Evolutionary conservation across 2,329 filamentous ascomycete genomes (phyloP).

Genomic region (Penicillium hesseltinei): DNA sequence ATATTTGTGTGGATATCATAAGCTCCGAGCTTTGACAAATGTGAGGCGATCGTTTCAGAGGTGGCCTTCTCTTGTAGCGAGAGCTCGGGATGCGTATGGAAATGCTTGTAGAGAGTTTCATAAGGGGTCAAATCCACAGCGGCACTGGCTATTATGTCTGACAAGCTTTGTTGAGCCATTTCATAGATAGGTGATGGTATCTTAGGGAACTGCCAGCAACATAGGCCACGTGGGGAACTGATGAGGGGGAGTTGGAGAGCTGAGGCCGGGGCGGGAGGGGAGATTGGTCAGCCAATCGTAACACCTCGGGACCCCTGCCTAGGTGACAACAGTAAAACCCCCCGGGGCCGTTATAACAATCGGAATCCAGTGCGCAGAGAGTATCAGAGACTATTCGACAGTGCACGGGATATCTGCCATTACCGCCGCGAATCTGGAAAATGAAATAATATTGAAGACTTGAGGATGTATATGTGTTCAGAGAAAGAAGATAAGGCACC

Average conservation of each 20-base stretch:
- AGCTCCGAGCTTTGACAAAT: conserved; percentile 37
- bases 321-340: too few species aligned
- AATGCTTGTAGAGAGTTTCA: conserved; percentile 57
- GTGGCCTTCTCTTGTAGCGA: conserved; percentile 57
- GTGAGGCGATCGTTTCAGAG: conserved; percentile 46
- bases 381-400: too few species aligned
- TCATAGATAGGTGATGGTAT: not conserved
- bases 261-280: not conserved
- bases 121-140: conserved; percentile 44
- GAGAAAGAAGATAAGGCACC: too few species aligned
- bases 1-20: conserved; percentile 46
- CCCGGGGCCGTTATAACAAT: too few species aligned
- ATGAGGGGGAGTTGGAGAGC: not conserved
- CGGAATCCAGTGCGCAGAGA: too few species aligned
- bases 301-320: too few species aligned
- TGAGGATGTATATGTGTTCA: too few species aligned
- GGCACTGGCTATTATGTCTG: conserved; percentile 17
- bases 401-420: too few species aligned
- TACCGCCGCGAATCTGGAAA: too few species aligned
- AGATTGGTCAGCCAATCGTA: not conserved
- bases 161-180: conserved; percentile 28
- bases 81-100: conserved; percentile 60
- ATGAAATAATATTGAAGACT: too few species aligned
- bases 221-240: not conserved
- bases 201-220: not conserved